phyloP scores from a whole-genome alignment of 176 grass and related monocot species.

The Aechmea fasciata region DNA sequence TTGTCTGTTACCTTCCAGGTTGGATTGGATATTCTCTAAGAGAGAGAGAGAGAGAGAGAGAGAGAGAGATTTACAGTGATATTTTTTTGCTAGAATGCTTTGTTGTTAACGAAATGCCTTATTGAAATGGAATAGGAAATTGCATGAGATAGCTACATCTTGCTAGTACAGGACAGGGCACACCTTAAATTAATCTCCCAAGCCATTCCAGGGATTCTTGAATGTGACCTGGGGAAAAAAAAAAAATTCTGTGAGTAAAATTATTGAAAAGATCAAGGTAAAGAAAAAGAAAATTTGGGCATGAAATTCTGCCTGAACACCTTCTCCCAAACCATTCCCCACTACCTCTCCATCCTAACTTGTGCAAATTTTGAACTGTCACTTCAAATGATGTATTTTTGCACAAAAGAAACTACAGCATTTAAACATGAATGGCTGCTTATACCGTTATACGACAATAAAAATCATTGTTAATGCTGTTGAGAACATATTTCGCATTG shows the following conservation, averaged over 20 bases:
- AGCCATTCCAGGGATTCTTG: background rate
- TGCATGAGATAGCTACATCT: background rate
- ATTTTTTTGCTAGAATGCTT: background rate
- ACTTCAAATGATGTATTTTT: no score
- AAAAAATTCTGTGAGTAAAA: background rate
- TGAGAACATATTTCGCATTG: no score
- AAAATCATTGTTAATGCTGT: no score
- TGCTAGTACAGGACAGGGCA: background rate
- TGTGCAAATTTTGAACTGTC: no score
- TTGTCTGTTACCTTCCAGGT: background rate
- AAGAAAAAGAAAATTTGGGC: no score
- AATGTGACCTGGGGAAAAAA: constrained; percentile 4
- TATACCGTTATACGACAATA: no score
- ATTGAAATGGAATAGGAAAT: background rate
- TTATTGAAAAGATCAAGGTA: no score
- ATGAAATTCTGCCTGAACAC: no score
- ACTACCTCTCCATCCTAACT: no score
- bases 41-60: background rate
- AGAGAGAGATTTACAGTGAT: background rate
- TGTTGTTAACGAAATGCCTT: background rate
- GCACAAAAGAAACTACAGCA: no score
- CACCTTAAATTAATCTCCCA: background rate
- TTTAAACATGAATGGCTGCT: no score
- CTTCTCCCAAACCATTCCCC: no score
- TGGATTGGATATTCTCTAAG: background rate